Percentiles rank a stretch among this genome's conserved stretches.
These are phyloP conservation scores for Fomitopsis schrenkii DNA, from an alignment of 1,284 basidiomycete genomes.

Conservation along the genomic window DNA sequence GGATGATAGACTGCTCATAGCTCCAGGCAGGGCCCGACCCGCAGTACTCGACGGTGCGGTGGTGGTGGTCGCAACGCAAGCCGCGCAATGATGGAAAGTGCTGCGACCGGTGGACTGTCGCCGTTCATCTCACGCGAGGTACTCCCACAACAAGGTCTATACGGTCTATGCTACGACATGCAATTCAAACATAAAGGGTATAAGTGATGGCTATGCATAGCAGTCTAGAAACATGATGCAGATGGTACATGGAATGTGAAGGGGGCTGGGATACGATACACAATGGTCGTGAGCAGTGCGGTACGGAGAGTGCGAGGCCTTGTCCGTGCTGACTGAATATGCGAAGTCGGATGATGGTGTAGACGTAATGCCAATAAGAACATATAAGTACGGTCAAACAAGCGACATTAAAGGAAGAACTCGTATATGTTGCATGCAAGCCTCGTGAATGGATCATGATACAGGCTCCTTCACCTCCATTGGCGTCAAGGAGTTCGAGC, in stretches of 20 bases:
- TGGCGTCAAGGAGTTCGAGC: slow-evolving; percentile 21
- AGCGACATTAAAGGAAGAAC: not conserved
- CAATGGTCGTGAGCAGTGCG: slow-evolving; percentile 1
- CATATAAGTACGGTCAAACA: not conserved
- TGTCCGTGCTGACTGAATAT: slow-evolving; percentile 2
- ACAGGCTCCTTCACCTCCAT: slow-evolving; percentile 5
- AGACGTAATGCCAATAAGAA: slow-evolving; percentile 1
- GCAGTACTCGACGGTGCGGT: not conserved
- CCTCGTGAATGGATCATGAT: not conserved
- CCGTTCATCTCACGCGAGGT: not conserved
- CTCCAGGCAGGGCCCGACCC: not conserved
- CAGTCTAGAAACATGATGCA: slow-evolving; percentile 2
- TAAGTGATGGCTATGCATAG: not conserved
- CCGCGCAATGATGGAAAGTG: not conserved
- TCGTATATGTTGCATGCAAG: not conserved
- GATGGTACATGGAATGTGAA: not conserved
- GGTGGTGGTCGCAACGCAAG: not conserved
- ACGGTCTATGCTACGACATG: not conserved
- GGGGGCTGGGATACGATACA: not conserved
- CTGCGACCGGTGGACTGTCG: not conserved
- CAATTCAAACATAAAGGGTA: not conserved
- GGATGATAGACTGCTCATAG: slow-evolving; percentile 24
- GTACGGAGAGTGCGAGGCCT: slow-evolving; percentile 1
- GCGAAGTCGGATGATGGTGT: slow-evolving; percentile 1
- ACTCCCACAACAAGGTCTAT: not conserved